phyloP scores from a whole-genome alignment of 1,139 yeast genomes.

The Kurtzmaniella quercitrusa region DNA sequence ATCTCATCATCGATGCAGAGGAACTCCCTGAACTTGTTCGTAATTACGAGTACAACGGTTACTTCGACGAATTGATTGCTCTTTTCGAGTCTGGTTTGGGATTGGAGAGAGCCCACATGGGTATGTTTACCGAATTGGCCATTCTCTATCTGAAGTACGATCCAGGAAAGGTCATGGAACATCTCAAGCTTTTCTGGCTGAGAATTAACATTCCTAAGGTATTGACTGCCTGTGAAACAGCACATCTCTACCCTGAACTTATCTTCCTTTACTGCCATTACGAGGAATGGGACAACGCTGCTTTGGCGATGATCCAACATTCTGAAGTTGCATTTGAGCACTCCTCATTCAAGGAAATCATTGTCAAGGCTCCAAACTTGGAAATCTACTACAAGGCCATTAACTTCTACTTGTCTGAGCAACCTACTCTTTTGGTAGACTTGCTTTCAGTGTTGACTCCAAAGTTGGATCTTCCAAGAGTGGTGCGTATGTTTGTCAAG shows the following conservation, averaged over 20 bases:
- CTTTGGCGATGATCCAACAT: constrained; percentile 94
- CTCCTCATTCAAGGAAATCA: constrained; percentile 85
- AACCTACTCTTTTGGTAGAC: constrained; percentile 87
- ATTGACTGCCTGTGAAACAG: constrained; percentile 86
- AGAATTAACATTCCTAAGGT: constrained; percentile 97
- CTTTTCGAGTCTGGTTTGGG: constrained; percentile 95
- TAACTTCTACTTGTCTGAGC: constrained; percentile 87
- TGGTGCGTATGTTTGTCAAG: constrained; percentile 90
- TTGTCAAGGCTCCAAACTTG: constrained; percentile 91
- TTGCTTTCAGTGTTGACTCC: constrained; percentile 82
- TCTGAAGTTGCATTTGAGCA: constrained; percentile 94
- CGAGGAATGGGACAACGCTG: constrained; percentile 99
- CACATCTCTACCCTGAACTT: constrained; percentile 95
- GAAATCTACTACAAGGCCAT: constrained; percentile 97
- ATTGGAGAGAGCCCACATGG: constrained; percentile 98
- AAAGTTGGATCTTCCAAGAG: constrained; percentile 91
- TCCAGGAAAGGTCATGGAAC: constrained; percentile 93
- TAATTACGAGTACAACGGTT: constrained; percentile 86
- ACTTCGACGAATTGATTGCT: constrained; percentile 85
- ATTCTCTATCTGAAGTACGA: constrained; percentile 84
- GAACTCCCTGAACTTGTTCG: constrained; percentile 87
- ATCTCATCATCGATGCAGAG: constrained; percentile 94
- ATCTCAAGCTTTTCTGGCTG: constrained; percentile 95
- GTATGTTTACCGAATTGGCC: constrained; percentile 97
- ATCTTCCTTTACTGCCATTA: constrained; percentile 96